Evolutionary conservation across 2,329 filamentous ascomycete species (phyloP), one percentile per base, ranked within the genome.

Genomic region (Hymenoscyphus salicellus): DNA sequence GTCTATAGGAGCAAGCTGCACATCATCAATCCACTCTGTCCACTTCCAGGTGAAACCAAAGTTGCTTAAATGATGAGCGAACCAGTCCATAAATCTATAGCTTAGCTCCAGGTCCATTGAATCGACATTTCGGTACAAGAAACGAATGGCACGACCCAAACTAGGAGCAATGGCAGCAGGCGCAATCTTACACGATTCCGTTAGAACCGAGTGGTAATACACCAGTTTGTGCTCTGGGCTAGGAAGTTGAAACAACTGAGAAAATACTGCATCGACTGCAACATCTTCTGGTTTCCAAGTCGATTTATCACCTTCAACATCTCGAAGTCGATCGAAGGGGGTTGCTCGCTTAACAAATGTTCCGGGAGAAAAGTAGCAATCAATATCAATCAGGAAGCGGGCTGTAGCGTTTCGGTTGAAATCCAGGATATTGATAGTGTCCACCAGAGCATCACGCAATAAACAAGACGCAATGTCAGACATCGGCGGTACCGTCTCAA

Each of bases 31-130:
- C 95, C 95, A 99, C 79, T 99, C 95, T 17, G 90, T 89, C 95
- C 95, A 99, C 79, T 98, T 98, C 95, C 95, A 99, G 10, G 95
- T 95, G 76, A 98, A 99, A 61, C 96, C 95, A 75, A 99, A 99
- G 80, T 99, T 99, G 79, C 93, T 97, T 70, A 99, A 80, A 80
- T 99, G 95, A 77, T 99, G 95, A 20, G 94, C 86, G 75, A 99
- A 99, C 95, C 95, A 99, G 76, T 98, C 94, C 75, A 97, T 83
- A 79, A 98, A 98, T 30, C 95, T 87, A 73, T 93, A 90, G 63
- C 83, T 85, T 55, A 99, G 81, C 78, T 98, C 93, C 58, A 97
- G 82, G 74, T 99, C 95, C 82, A 98, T 88, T 2, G 84, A 85
- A 65, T 92, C 88, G 10, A 91, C 82, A 75, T 90, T 93, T 68